Percentiles rank a stretch among this genome's conserved stretches.
These are phyloP conservation scores for Panaeolus papilionaceus DNA, from an alignment of 768 basidiomycete genomes.

Conservation along the genomic window DNA sequence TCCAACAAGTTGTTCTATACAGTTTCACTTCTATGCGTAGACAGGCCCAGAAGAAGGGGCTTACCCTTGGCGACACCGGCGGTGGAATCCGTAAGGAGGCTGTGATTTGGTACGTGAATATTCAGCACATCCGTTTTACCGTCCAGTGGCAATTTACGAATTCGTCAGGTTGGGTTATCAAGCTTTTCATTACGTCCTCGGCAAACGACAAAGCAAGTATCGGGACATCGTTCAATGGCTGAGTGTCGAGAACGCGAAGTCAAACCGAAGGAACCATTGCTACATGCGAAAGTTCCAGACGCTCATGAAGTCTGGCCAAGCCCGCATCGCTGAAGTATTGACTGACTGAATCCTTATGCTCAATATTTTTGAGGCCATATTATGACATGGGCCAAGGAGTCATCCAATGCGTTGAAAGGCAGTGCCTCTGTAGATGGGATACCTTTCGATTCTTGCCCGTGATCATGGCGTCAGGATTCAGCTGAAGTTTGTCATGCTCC, in stretches of 20 bases:
- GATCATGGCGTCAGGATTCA: background rate
- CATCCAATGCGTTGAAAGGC: background rate
- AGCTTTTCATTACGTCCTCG: slow-evolving; percentile 76
- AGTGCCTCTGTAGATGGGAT: background rate
- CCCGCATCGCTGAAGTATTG: slow-evolving; percentile 30
- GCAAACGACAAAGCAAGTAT: slow-evolving; percentile 58
- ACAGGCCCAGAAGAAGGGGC: slow-evolving; percentile 38
- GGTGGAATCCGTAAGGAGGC: slow-evolving; percentile 55
- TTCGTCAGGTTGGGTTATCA: slow-evolving; percentile 75
- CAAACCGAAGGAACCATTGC: slow-evolving; percentile 44
- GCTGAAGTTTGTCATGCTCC: background rate
- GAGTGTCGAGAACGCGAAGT: slow-evolving; percentile 53
- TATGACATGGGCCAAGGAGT: no score
- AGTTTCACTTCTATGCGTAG: slow-evolving; percentile 57
- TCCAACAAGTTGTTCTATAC: slow-evolving; percentile 66
- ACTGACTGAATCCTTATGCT: no score
- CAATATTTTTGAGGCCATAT: no score
- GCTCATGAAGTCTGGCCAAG: slow-evolving; percentile 54
- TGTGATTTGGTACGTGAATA: slow-evolving; percentile 62
- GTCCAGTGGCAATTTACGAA: slow-evolving; percentile 16
- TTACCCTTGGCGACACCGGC: background rate
- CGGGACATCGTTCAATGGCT: slow-evolving; percentile 52
- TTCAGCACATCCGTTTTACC: background rate
- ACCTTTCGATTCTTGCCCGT: background rate
- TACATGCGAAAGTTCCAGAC: slow-evolving; percentile 51